A percentile compares a stretch with the other conserved stretches of the same genome.
Conservation (phyloP, 768 basidiomycete species). For the Leucocoprinus leucothites region DNA sequence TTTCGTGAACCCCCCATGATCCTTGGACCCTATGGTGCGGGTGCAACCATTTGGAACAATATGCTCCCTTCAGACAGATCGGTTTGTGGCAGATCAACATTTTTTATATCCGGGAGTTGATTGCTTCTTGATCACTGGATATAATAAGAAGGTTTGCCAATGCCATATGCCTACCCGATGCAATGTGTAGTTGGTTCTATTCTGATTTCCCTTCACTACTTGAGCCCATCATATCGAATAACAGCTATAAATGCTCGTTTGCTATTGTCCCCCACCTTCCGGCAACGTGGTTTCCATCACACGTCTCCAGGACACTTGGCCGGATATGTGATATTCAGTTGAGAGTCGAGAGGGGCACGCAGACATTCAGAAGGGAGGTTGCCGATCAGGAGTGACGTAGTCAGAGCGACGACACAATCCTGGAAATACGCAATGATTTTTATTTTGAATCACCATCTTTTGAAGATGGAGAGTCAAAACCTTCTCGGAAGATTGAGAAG, state of each 20-base stretch:
- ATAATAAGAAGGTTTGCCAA: slow-evolving; percentile 4
- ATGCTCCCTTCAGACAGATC: background rate
- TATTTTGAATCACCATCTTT: background rate
- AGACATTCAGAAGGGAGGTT: background rate
- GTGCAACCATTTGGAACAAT: no score
- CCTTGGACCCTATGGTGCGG: no score
- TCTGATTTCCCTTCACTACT: background rate
- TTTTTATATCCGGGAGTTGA: background rate
- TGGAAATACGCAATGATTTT: background rate
- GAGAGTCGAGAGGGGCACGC: background rate
- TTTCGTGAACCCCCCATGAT: no score
- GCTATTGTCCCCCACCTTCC: background rate
- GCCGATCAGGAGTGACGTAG: background rate
- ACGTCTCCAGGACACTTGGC: background rate
- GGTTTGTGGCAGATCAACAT: background rate
- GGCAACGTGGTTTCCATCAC: slow-evolving; percentile 7
- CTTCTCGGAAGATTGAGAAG: background rate
- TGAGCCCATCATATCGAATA: background rate
- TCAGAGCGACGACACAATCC: no score
- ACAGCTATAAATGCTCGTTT: background rate
- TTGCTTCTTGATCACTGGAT: background rate
- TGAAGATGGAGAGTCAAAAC: background rate
- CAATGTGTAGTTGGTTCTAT: slow-evolving; percentile 4
- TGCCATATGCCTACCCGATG: background rate
- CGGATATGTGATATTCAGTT: background rate